phyloP scores from a whole-genome alignment of 2,329 filamentous ascomycete genomes.

The Fusarium anthophilum region DNA sequence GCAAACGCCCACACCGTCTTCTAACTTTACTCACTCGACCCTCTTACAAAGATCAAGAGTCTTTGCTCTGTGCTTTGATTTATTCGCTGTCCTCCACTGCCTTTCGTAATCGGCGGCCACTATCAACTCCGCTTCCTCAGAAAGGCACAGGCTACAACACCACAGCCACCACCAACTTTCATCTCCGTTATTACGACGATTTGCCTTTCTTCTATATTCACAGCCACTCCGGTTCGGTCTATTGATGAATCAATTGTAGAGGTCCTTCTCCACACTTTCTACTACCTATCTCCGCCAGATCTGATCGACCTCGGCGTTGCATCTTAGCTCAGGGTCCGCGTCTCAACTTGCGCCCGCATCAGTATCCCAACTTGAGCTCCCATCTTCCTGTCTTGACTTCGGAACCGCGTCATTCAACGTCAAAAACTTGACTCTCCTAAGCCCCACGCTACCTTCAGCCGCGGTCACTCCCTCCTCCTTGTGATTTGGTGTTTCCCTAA shows the following conservation, averaged over 20 bases:
- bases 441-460: not conserved
- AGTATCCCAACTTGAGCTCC: not conserved
- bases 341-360: constrained; percentile 10
- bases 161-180: constrained; percentile 9
- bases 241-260: constrained; percentile 5
- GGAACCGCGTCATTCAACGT: constrained; percentile 16
- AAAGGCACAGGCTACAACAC: constrained; percentile 16
- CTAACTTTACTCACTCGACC: constrained; percentile 14
- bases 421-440: constrained; percentile 2
- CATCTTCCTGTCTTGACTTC: not conserved
- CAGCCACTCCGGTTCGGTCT: not conserved
- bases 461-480: not conserved
- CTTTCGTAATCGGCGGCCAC: constrained; percentile 8
- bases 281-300: not conserved
- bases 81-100: not conserved
- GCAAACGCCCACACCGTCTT: constrained; percentile 13
- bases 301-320: constrained; percentile 6
- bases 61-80: not conserved
- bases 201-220: not conserved
- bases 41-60: constrained; percentile 20
- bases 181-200: not conserved
- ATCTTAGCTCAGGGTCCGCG: not conserved
- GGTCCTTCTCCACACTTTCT: not conserved
- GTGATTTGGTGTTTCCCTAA: constrained; percentile 26
- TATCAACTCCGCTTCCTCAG: constrained; percentile 11